These are phyloP conservation scores for Cordyceps fumosorosea DNA, from an alignment of 2,329 filamentous ascomycete genomes.

Conservation along the genomic window DNA sequence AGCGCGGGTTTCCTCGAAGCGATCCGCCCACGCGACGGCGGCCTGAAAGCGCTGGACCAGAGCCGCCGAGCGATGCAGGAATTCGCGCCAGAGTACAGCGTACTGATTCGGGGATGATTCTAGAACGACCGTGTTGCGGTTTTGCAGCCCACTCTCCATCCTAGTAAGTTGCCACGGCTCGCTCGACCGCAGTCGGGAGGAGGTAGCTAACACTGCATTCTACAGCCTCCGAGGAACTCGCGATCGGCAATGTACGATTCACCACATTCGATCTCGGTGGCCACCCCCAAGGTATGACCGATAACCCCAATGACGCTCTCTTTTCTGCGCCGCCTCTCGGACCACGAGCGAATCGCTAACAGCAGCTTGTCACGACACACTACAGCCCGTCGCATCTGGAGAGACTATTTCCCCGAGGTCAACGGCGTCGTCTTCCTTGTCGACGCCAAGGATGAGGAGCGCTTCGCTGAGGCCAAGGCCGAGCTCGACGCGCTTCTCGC, in stretches of 20 bases:
- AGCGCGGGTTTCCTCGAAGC: neutral
- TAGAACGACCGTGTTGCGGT: slow-evolving; percentile 91
- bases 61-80: neutral
- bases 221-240: slow-evolving; percentile 79
- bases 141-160: slow-evolving; percentile 83
- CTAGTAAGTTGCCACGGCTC: slow-evolving; percentile 53
- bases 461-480: slow-evolving; percentile 88
- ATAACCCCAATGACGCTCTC: slow-evolving; percentile 3
- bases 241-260: slow-evolving; percentile 89
- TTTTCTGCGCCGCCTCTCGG: neutral
- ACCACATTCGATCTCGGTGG: slow-evolving; percentile 91
- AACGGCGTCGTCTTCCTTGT: slow-evolving; percentile 96
- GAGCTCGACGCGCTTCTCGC: slow-evolving; percentile 92
- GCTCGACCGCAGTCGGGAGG: neutral
- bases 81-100: neutral
- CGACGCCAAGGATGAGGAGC: slow-evolving; percentile 94
- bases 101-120: slow-evolving; percentile 18
- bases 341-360: neutral
- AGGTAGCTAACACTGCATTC: neutral
- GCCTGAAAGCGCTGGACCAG: neutral
- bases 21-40: neutral
- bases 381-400: slow-evolving; percentile 83
- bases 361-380: neutral
- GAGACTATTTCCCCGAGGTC: slow-evolving; percentile 95
- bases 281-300: slow-evolving; percentile 72